Base-by-base conservation (phyloP, 306 rosid genomes). In the Canavalia ensiformis region DNA sequence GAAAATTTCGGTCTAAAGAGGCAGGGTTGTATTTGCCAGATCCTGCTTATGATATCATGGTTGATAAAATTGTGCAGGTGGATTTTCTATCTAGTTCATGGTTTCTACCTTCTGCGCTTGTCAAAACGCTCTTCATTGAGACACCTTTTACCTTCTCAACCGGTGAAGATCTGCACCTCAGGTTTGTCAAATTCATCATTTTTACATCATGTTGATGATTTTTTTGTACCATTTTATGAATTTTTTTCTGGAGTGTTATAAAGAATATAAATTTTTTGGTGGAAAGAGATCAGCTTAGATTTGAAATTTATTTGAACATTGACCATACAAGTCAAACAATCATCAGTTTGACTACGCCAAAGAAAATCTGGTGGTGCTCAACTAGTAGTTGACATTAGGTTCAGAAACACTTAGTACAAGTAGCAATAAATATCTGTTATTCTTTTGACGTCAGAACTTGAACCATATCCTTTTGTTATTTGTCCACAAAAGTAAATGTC, bases 51-150 rank as follows among this genome's bases (percentile, higher is more conserved):
- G 91, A 95, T 77, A 95, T 95, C 84, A 89, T 93, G 0, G 87
- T 93, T 72, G 92, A 92, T 70, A 92, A 88, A 83, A 90, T 95
- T 81, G 97, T 95, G 81, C 97, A 95, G 97, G 99, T 95, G 10
- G 99, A 95, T 81, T 95, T 95, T 81, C 91, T 95, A 2, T 95
- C 99, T 4, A 95, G 99, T 82, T 95, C 98, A 31, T 95, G 99
- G 99, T 93, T 95, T 86, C 86, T 95, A 33, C 89, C 96, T 12
- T 90, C 97, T 18, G 94, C 93, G 72, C 94, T 87, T 70, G 90
- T 95, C 12, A 90, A 91, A 80, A 90, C 97, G 0, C 94, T 95
- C 31, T 95, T 95, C 82, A 87, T 81, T 56, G 97, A 95, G 83
- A 87, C 96, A 0, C 99, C 99, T 66, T 90, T 89, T 79, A 95